Base-by-base conservation (phyloP, 1,284 basidiomycete genomes). In the Austroboletus niveus region DNA sequence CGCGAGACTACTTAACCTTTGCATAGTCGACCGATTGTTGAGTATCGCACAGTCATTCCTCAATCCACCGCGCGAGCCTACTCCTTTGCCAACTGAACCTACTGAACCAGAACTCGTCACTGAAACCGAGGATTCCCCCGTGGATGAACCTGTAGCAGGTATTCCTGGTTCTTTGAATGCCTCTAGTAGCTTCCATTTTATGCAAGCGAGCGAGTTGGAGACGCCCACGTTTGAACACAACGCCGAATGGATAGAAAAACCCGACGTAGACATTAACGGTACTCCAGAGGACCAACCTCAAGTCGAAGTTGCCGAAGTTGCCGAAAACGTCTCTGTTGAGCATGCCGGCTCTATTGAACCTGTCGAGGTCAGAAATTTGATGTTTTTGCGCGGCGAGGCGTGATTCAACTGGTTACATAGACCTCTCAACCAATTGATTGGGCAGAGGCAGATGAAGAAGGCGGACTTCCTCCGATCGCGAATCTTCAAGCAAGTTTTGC, bases 161-260 rank as follows among this genome's bases (percentile, higher is more conserved):
- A 47, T 70, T 47, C 68, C 65, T 11, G 65, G 69, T 36, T 60
- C 69, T 47, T 53, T 72, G 31, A 65, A 71, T 32, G 63, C 69
- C 17, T 73, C 82, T 0, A 75, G 75, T 48, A 79, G 79, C 67
- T 84, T 89, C 75, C 81, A 79, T 59, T 91, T 90, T 68, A 85
- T 91, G 72, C 82, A 87, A 68, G 85, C 78, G 49, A 89, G 87
- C 62, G 88, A 91, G 59, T 73, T 90, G 30, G 89, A 84, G 54
- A 60, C 73, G 3, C 48, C 75, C 27, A 57, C 72, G 11, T 76
- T 78, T 41, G 80, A 82, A 53, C 71, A 77, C 31, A 72, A 61
- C 29, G 69, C 71, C 8, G 79, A 82, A 58, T 81, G 78, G 78
- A 74, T 79, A 8, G 78, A 82, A 54, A 69, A 66, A 12, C 54